Percentiles rank a stretch among this genome's conserved stretches.
Conservation (phyloP, 768 basidiomycete genomes). For the Termitomyces sp. region DNA sequence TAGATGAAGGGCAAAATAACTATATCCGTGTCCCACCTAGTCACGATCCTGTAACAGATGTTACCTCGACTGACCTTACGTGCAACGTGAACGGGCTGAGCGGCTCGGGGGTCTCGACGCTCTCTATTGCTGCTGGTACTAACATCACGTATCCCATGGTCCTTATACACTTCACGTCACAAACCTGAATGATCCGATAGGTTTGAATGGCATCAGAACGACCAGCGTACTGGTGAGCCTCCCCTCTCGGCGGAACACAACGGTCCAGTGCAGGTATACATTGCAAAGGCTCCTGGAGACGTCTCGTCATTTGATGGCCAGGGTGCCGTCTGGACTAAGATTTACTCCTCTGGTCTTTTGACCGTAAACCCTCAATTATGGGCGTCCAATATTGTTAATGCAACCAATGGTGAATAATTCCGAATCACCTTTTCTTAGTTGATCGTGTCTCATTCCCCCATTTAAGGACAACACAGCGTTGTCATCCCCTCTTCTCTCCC, state of each 20-base stretch:
- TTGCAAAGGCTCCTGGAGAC: constrained; percentile 45
- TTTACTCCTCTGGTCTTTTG: constrained; percentile 45
- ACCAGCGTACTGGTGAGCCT: constrained; percentile 49
- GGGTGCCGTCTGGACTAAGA: constrained; percentile 52
- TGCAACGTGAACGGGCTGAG: constrained; percentile 52
- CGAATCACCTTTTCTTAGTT: neutral
- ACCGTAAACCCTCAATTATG: constrained; percentile 31
- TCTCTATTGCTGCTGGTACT: constrained; percentile 39
- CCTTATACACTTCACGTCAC: neutral
- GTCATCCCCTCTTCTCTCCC: constrained; percentile 43
- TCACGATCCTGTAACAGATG: constrained; percentile 55
- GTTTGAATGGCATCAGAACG: constrained; percentile 58
- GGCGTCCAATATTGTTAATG: constrained; percentile 50
- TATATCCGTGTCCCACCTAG: constrained; percentile 45
- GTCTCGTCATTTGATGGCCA: constrained; percentile 44
- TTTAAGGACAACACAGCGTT: constrained; percentile 29
- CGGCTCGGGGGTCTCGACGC: constrained; percentile 30
- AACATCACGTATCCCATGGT: constrained; percentile 33
- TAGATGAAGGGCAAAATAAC: constrained; percentile 44
- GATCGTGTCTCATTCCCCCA: neutral
- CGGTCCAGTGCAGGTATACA: constrained; percentile 46
- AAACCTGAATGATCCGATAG: constrained; percentile 13
- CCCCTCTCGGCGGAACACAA: constrained; percentile 49
- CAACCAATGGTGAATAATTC: constrained; percentile 30
- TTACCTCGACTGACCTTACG: constrained; percentile 47